These are phyloP conservation scores for Leccinum barrowsii DNA, from an alignment of 768 basidiomycete species.

Conservation along the genomic window DNA sequence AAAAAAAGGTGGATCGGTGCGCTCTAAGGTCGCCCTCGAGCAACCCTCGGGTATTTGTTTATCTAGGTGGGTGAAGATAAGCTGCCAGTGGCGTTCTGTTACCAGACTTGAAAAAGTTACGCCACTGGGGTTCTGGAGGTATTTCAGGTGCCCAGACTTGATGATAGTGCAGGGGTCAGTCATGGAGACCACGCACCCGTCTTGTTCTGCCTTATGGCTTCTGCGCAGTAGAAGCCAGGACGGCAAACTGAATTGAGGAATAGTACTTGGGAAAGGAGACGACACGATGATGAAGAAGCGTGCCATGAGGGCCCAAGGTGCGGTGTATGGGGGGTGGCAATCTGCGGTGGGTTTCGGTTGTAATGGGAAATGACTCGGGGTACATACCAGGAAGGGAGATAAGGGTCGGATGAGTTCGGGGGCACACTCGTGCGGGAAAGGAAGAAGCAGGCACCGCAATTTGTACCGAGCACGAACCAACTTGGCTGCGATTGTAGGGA, in stretches of 20 bases:
- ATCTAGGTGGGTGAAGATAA: background rate
- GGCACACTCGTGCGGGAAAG: background rate
- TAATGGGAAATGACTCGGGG: background rate
- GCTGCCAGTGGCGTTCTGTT: background rate
- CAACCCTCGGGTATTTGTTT: background rate
- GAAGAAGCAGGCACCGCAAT: slow-evolving; percentile 18
- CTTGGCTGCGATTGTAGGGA: slow-evolving; percentile 6
- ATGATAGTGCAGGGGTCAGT: slow-evolving; percentile 5
- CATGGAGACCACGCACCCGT: background rate
- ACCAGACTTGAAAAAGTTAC: background rate
- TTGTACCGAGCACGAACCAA: slow-evolving; percentile 16
- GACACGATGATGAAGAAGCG: background rate
- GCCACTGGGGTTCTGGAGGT: background rate
- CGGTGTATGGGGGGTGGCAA: background rate
- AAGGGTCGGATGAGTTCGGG: slow-evolving; percentile 23
- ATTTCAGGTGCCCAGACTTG: background rate
- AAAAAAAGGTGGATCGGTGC: background rate
- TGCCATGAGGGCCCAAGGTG: background rate
- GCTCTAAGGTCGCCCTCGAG: slow-evolving; percentile 2
- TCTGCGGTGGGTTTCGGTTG: background rate
- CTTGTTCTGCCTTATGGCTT: slow-evolving; percentile 13
- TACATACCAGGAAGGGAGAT: slow-evolving; percentile 1
- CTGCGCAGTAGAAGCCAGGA: slow-evolving; percentile 6
- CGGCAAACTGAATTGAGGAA: background rate
- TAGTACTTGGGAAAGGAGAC: background rate